Evolutionary conservation across 169 alveolate genomes (phyloP), one percentile per base, ranked within the genome.

Genomic region (Cryptosporidium ubiquitum): DNA sequence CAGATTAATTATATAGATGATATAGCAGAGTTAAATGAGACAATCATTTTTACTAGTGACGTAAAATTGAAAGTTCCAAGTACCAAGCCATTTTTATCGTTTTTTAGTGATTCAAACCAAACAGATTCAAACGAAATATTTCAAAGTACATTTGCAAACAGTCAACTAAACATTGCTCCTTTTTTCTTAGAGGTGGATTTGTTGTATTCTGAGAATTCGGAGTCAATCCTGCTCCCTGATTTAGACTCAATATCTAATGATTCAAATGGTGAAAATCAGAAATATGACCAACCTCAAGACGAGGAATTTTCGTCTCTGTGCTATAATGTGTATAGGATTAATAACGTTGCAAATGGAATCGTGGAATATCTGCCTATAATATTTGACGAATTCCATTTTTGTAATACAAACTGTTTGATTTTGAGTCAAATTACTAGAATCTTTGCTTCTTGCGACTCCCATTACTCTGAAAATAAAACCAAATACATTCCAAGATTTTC

Each of bases 341-440:
- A 79, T 61, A 79, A 79, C 29, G 89, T 79, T 40, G 55, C 89
- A 40, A 60, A 42, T 79, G 89, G 89, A 37, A 60, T 79, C 35
- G 74, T 79, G 42, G 89, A 79, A 33, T 79, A 61, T 58, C 33
- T 79, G 2, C 89, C 89, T 7, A 61, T 79, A 61, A 37, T 61
- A 61, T 79, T 79, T 79, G 89, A 79, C 40, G 89, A 79, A 29
- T 79, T 61, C 18, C 89, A 79, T 40, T 79, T 79, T 79, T 79
- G 89, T 61, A 42, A 79, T 33, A 39, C 69, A 61, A 64, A 64
- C 23, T 79, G 79, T 64, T 26, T 79, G n/a, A 33, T 79, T 37
- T 20, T 79, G 51, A 79, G 69, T 9, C 89, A 79, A 33, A 31
- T 79, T 44, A 79, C 89, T 44, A 31, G 89, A 58, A 29, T 79